Percentiles rank a stretch among this genome's conserved stretches.
phyloP scores from a whole-genome alignment of 1,284 basidiomycete species.

The Trametes sp. region DNA sequence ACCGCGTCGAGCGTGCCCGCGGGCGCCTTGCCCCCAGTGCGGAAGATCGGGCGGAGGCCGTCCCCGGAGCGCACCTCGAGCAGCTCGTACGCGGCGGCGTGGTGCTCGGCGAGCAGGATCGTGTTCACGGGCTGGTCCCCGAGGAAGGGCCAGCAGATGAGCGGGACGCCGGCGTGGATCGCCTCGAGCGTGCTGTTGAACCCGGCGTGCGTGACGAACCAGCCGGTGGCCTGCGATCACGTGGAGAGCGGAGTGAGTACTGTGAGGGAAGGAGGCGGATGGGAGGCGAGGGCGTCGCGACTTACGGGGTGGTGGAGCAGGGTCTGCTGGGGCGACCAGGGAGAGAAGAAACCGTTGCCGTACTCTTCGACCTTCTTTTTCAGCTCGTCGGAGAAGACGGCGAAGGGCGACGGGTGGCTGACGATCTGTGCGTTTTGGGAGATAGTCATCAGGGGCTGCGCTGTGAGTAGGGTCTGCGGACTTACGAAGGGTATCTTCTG shows the following conservation, averaged over 20 bases:
- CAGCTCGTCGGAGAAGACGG: slow-evolving; percentile 26
- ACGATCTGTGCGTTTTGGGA: slow-evolving; percentile 33
- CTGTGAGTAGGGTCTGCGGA: background rate
- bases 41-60: slow-evolving; percentile 32
- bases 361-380: slow-evolving; percentile 29
- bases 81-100: slow-evolving; percentile 38
- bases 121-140: slow-evolving; percentile 37
- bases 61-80: slow-evolving; percentile 36
- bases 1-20: slow-evolving; percentile 32
- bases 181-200: slow-evolving; percentile 35
- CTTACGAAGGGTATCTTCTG: slow-evolving; percentile 28
- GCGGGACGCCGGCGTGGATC: slow-evolving; percentile 29
- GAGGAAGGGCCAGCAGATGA: slow-evolving; percentile 35
- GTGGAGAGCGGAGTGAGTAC: background rate
- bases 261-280: background rate
- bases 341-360: slow-evolving; percentile 26
- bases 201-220: slow-evolving; percentile 36
- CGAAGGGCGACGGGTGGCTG: slow-evolving; percentile 30
- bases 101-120: slow-evolving; percentile 27
- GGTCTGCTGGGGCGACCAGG: slow-evolving; percentile 34
- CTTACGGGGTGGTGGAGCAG: slow-evolving; percentile 35
- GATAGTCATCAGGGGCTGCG: no score
- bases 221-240: slow-evolving; percentile 32
- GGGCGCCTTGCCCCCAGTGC: slow-evolving; percentile 30
- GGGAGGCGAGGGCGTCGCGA: background rate